A percentile compares a stretch with the other conserved stretches of the same genome.
These are phyloP conservation scores for Cynanchum wilfordii DNA, from an alignment of 257 asterid species.

Conservation along the genomic window DNA sequence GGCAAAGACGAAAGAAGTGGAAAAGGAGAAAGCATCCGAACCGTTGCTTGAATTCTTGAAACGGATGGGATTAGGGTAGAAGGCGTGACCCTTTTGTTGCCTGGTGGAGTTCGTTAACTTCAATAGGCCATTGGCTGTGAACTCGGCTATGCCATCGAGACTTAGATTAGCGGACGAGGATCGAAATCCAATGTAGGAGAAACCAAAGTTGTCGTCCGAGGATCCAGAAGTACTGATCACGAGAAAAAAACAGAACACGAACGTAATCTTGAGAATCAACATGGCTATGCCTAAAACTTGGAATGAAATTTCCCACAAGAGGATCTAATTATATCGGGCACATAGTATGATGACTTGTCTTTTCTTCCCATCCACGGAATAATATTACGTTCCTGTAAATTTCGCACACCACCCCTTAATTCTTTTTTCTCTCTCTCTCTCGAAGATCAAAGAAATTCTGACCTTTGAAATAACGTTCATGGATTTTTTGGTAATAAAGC, in stretches of 20 bases:
- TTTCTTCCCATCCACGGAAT: background rate
- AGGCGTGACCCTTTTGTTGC: conserved; percentile 46
- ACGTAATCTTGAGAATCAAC: conserved; percentile 19
- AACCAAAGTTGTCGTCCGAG: conserved; percentile 17
- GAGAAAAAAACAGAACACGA: conserved; percentile 5
- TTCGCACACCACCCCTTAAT: background rate
- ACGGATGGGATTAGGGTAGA: conserved; percentile 34
- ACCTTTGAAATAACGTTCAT: background rate
- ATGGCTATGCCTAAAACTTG: conserved; percentile 18
- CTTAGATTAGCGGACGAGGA: conserved; percentile 30
- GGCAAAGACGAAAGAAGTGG: conserved; percentile 52
- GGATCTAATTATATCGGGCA: too few relatives aligned
- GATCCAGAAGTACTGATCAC: conserved; percentile 3
- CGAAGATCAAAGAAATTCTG: background rate
- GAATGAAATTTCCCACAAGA: too few relatives aligned
- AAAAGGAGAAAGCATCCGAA: conserved; percentile 34
- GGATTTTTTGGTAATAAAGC: background rate
- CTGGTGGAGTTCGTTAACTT: conserved; percentile 38
- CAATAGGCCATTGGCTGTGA: conserved; percentile 41
- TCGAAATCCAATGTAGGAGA: conserved; percentile 49
- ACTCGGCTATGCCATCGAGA: conserved; percentile 51
- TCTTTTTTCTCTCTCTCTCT: background rate
- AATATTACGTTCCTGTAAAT: background rate
- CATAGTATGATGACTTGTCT: background rate
- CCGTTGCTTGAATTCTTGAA: conserved; percentile 42